phyloP scores from a whole-genome alignment of 495 filamentous ascomycete genomes.

The Elasticomyces elasticus region DNA sequence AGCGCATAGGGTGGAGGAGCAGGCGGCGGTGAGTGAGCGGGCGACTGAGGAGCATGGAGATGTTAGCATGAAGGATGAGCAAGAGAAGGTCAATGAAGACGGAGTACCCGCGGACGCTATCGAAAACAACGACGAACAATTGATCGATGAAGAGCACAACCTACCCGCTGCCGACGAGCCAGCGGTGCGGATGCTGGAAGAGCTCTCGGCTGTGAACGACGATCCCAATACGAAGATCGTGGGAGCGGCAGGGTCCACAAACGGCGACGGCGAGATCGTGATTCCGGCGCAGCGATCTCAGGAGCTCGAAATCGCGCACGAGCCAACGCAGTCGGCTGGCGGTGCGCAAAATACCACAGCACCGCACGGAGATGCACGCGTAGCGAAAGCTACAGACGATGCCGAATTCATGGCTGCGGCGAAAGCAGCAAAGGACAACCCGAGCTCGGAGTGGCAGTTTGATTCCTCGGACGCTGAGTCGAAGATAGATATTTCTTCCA shows the following conservation, averaged over 20 bases:
- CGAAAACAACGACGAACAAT: constrained; percentile 5
- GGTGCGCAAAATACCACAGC: neutral
- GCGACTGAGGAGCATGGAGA: neutral
- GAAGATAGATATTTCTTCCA: too few species aligned
- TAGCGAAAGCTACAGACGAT: constrained; percentile 9
- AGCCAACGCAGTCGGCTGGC: neutral
- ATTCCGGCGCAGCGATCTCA: too few species aligned
- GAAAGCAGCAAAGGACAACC: constrained; percentile 44
- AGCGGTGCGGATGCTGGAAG: constrained; percentile 3
- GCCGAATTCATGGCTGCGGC: constrained; percentile 33
- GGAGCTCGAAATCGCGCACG: too few species aligned
- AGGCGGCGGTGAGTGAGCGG: neutral
- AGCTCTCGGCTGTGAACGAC: constrained; percentile 2
- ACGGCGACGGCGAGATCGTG: neutral
- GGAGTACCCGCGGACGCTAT: constrained; percentile 14
- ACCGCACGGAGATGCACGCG: neutral
- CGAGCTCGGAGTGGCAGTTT: constrained; percentile 61
- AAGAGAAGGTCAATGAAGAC: neutral
- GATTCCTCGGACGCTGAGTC: constrained; percentile 55
- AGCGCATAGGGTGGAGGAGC: neutral
- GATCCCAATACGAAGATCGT: neutral
- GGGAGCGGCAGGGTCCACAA: neutral
- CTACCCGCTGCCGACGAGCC: neutral
- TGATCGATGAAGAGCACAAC: constrained; percentile 6
- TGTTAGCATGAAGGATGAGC: neutral